These are phyloP conservation scores for Candida methanosorbosa DNA, from an alignment of 805 yeast genomes.

Conservation along the genomic window DNA sequence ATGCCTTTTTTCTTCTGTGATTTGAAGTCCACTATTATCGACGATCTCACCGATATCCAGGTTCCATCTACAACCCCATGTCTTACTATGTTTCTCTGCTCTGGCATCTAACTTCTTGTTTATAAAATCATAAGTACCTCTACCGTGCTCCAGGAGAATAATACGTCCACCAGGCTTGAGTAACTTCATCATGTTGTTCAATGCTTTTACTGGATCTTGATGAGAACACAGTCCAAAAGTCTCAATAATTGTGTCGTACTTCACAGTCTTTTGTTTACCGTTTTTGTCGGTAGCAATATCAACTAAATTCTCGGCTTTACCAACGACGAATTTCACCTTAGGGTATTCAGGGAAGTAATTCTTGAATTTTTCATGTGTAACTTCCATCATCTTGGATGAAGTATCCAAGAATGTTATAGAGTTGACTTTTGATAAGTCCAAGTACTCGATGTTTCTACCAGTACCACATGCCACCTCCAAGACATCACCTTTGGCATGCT, in stretches of 20 bases:
- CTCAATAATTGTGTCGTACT: constrained; percentile 87
- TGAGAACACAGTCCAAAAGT: constrained; percentile 96
- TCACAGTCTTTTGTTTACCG: constrained; percentile 27
- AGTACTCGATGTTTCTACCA: constrained; percentile 79
- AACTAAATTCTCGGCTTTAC: constrained; percentile 76
- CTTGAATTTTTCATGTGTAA: constrained; percentile 66
- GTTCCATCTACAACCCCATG: constrained; percentile 99
- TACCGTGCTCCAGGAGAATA: constrained; percentile 84
- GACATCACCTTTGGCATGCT: constrained; percentile 76
- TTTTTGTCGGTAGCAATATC: constrained; percentile 27
- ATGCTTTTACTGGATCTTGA: constrained; percentile 79
- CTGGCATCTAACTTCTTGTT: constrained; percentile 75
- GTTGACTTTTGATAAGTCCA: constrained; percentile 48
- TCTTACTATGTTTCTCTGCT: constrained; percentile 73
- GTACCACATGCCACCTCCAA: constrained; percentile 95
- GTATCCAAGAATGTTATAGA: constrained; percentile 85
- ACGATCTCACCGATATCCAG: constrained; percentile 84
- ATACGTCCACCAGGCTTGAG: constrained; percentile 88
- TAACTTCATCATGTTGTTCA: constrained; percentile 61
- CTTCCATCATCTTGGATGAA: constrained; percentile 76
- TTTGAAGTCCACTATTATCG: constrained; percentile 74
- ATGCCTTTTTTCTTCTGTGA: constrained; percentile 69
- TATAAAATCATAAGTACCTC: constrained; percentile 71
- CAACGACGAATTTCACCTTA: constrained; percentile 81
- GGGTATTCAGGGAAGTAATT: constrained; percentile 55